A percentile compares a stretch with the other conserved stretches of the same genome.
Conservation (phyloP, 371 early-diverging fungal genomes). For the Mucor sp. region DNA sequence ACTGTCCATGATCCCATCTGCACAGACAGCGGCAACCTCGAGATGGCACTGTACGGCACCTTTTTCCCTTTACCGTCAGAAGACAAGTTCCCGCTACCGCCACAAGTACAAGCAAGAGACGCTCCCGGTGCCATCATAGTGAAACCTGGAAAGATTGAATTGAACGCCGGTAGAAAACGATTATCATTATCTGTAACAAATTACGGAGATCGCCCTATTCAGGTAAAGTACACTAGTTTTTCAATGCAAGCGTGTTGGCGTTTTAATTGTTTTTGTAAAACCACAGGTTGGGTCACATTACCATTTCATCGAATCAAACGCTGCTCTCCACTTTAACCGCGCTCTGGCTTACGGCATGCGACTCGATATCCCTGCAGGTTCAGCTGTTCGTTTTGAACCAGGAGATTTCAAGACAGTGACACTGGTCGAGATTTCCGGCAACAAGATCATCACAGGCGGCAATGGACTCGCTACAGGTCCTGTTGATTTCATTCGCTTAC, state of each 20-base stretch:
- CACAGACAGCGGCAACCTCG: constrained; percentile 77
- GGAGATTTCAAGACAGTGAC: constrained; percentile 86
- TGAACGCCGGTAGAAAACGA: constrained; percentile 74
- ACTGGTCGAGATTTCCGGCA: constrained; percentile 84
- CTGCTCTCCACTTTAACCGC: constrained; percentile 80
- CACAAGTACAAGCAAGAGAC: constrained; percentile 32
- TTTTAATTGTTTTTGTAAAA: background rate
- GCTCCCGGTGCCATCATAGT: constrained; percentile 71
- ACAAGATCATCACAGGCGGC: constrained; percentile 79
- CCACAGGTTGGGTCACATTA: constrained; percentile 84
- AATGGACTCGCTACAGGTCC: constrained; percentile 79
- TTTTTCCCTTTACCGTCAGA: constrained; percentile 78
- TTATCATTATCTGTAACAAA: constrained; percentile 78
- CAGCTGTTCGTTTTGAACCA: constrained; percentile 76
- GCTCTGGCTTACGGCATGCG: constrained; percentile 79
- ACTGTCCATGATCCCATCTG: constrained; percentile 90
- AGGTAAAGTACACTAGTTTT: constrained; percentile 29
- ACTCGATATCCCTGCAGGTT: constrained; percentile 87
- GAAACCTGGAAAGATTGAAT: constrained; percentile 61
- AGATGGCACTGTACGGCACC: constrained; percentile 83
- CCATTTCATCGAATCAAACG: constrained; percentile 92
- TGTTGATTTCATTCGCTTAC: constrained; percentile 54
- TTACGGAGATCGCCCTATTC: constrained; percentile 90
- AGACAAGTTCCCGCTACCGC: constrained; percentile 55
- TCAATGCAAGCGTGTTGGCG: background rate